Evolutionary conservation across 2,329 filamentous ascomycete species (phyloP).

Genomic region (Podosphaera fusca): DNA sequence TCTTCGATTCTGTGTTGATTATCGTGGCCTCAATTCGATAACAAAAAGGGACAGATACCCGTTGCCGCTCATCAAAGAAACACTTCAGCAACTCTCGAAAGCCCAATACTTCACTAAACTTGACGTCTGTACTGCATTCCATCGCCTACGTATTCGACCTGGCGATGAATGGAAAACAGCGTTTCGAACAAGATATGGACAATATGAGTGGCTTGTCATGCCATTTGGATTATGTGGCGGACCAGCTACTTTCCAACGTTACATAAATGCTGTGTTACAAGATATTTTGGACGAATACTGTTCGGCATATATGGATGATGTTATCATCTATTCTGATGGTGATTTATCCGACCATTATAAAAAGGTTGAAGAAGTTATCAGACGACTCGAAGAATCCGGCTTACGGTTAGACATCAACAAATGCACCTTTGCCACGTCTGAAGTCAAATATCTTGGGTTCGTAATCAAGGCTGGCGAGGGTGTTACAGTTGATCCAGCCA

Average conservation of each 20-base stretch:
- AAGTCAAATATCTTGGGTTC: neutral
- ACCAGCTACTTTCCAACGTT: neutral
- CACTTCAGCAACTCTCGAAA: neutral
- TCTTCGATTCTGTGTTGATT: neutral
- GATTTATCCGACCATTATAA: constrained; percentile 1
- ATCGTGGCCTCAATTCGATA: neutral
- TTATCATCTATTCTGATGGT: neutral
- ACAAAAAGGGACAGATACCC: neutral
- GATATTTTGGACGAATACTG: neutral
- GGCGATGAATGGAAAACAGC: neutral
- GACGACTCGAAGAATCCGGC: neutral
- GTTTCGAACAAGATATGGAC: neutral
- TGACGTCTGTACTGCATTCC: neutral
- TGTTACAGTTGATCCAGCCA: neutral
- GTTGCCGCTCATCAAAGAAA: neutral
- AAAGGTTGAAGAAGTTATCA: constrained; percentile 2
- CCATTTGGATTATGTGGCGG: neutral
- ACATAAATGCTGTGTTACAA: neutral
- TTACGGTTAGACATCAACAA: constrained; percentile 1
- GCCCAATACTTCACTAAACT: neutral
- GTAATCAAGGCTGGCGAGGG: neutral
- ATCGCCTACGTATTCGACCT: neutral
- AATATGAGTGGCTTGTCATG: neutral
- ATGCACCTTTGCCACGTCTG: neutral
- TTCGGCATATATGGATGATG: neutral